Evolutionary conservation across 345 rosid genomes (phyloP).

Genomic region (Ceriops zippeliana): DNA sequence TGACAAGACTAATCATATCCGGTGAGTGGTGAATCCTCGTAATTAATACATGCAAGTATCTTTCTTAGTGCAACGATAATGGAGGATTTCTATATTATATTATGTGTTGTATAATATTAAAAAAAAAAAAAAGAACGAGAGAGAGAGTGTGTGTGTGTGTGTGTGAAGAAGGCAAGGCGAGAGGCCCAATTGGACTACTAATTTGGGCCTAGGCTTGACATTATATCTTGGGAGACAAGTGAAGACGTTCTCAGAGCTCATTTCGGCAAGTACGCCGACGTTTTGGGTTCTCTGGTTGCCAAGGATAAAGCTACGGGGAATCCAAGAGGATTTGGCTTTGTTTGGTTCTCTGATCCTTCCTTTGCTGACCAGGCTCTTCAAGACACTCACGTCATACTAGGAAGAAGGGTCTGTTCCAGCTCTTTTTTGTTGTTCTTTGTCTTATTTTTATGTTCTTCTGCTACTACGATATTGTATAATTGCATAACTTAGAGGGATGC

Average conservation of each 20-base stretch:
- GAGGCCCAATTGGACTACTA: no score
- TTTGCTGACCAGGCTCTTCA: slow-evolving; percentile 54
- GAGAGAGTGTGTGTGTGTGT: no score
- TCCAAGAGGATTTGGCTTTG: slow-evolving; percentile 73
- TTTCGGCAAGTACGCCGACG: slow-evolving; percentile 66
- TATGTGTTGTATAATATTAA: no score
- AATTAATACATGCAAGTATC: no score
- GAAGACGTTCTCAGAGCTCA: slow-evolving; percentile 52
- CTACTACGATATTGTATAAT: not conserved
- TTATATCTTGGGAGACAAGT: slow-evolving; percentile 47
- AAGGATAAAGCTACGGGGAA: slow-evolving; percentile 40
- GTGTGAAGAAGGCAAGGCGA: no score
- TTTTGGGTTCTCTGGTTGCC: slow-evolving; percentile 46
- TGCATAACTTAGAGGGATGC: not conserved
- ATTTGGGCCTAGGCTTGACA: no score
- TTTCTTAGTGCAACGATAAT: no score
- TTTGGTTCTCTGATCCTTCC: slow-evolving; percentile 48
- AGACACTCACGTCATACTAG: slow-evolving; percentile 58
- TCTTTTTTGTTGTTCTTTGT: not conserved
- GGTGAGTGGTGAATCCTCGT: no score
- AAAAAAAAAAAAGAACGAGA: no score
- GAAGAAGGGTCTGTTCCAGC: slow-evolving; percentile 57
- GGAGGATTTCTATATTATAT: no score
- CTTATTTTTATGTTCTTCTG: not conserved
- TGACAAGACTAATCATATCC: no score